phyloP scores from a whole-genome alignment of 208 protist species.

The Trypanosoma boissoni region DNA sequence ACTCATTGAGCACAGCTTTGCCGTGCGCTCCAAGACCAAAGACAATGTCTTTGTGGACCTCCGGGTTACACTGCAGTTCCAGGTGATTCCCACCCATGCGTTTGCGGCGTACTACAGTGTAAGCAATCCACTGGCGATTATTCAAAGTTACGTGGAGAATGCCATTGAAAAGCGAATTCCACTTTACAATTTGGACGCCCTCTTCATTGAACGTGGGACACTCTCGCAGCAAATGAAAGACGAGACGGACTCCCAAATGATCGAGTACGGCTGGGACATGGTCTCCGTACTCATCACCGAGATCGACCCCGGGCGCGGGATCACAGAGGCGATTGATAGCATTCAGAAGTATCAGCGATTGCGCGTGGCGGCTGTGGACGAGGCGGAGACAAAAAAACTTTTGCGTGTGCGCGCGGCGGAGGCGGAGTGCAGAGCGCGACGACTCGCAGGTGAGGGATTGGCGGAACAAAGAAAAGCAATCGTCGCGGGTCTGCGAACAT shows the following conservation, averaged over 20 bases:
- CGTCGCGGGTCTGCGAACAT: conserved; percentile 53
- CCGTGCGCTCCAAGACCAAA: conserved; percentile 75
- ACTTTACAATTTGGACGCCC: conserved; percentile 73
- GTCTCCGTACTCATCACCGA: conserved; percentile 70
- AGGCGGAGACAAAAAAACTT: conserved; percentile 75
- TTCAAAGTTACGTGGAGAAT: conserved; percentile 69
- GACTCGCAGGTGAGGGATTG: conserved; percentile 51
- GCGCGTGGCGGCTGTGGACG: conserved; percentile 70
- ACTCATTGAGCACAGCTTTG: conserved; percentile 38
- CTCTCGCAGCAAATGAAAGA: conserved; percentile 75
- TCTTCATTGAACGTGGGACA: conserved; percentile 71
- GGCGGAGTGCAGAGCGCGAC: conserved; percentile 61
- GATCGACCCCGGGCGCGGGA: conserved; percentile 54
- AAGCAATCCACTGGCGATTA: conserved; percentile 34
- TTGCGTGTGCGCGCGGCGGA: conserved; percentile 64
- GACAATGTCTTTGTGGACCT: conserved; percentile 85
- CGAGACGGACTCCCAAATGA: conserved; percentile 55
- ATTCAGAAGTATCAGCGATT: conserved; percentile 71
- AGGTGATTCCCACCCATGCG: conserved; percentile 41
- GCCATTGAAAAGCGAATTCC: conserved; percentile 66
- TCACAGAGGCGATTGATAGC: conserved; percentile 72
- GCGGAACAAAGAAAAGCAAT: conserved; percentile 76
- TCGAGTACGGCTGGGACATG: conserved; percentile 67
- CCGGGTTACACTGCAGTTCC: conserved; percentile 49
- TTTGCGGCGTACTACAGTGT: conserved; percentile 47